Evolutionary conservation across 345 rosid genomes (phyloP).

Genomic region (Viola odorata): DNA sequence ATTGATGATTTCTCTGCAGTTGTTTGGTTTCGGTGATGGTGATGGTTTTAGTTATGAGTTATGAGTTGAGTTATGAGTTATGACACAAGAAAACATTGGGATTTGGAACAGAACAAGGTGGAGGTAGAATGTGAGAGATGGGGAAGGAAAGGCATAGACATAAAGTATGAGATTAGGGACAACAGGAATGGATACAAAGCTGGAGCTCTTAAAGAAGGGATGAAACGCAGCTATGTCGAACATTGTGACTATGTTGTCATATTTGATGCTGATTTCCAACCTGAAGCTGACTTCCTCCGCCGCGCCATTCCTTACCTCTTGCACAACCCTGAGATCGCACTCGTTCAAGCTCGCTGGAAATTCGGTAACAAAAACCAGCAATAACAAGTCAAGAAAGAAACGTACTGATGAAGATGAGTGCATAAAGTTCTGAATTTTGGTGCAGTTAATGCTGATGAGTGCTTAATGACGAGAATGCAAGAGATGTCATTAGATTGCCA

Average conservation of each 20-base stretch:
- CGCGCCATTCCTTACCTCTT: conserved; percentile 39
- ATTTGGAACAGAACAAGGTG: conserved; percentile 28
- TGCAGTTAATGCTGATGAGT: conserved; percentile 40
- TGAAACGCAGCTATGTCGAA: conserved; percentile 43
- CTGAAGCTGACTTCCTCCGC: conserved; percentile 40
- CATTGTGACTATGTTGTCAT: conserved; percentile 43
- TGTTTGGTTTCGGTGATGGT: too few relatives aligned
- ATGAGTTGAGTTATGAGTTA: too few relatives aligned
- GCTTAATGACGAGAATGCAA: conserved; percentile 45
- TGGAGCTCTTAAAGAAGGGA: conserved; percentile 52
- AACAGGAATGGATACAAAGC: conserved; percentile 55
- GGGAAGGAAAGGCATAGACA: conserved; percentile 34
- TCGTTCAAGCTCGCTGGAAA: conserved; percentile 51
- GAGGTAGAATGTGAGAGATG: conserved; percentile 34
- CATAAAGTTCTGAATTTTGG: background rate
- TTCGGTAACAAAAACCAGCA: conserved; percentile 45
- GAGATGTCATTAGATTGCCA: conserved; percentile 48
- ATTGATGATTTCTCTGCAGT: too few relatives aligned
- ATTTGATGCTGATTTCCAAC: conserved; percentile 55
- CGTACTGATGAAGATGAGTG: background rate
- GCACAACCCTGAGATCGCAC: conserved; percentile 42
- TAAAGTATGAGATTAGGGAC: conserved; percentile 31
- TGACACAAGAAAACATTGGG: too few relatives aligned
- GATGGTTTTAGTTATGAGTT: too few relatives aligned
- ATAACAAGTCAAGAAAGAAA: too few relatives aligned